phyloP scores from a whole-genome alignment of 164 flowering plant species.

The Vitis vinifera region DNA sequence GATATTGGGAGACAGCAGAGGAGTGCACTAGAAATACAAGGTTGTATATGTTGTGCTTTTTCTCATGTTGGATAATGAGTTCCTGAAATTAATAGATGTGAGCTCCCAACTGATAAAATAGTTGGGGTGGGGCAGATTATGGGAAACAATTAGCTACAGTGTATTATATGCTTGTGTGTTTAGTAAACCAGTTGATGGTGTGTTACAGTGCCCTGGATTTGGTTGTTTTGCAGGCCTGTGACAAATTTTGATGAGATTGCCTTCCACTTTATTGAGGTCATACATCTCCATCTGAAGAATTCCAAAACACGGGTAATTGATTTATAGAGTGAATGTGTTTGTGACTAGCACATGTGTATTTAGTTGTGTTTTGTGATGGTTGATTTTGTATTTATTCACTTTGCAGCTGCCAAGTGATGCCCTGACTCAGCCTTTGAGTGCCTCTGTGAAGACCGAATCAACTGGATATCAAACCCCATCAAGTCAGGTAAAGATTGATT shows the following conservation, averaged over 20 bases:
- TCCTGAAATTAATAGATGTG: too few species aligned
- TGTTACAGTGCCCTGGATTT: background rate
- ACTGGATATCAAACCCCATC: slow-evolving; percentile 31
- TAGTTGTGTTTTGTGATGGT: slow-evolving; percentile 3
- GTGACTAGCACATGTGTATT: background rate
- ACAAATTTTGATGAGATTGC: slow-evolving; percentile 58
- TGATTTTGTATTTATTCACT: background rate
- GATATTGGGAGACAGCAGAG: too few species aligned
- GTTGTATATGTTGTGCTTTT: too few species aligned
- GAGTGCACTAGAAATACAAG: too few species aligned
- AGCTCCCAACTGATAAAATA: too few species aligned
- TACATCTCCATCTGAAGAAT: slow-evolving; percentile 45
- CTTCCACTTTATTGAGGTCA: slow-evolving; percentile 56
- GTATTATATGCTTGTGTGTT: too few species aligned
- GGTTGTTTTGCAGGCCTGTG: slow-evolving; percentile 50
- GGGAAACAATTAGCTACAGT: too few species aligned
- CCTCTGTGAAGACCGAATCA: slow-evolving; percentile 26
- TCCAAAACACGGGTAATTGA: slow-evolving; percentile 42
- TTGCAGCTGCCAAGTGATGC: slow-evolving; percentile 34
- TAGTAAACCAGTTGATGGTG: background rate
- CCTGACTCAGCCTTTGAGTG: slow-evolving; percentile 23
- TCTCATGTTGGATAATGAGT: too few species aligned
- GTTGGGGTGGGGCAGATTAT: too few species aligned
- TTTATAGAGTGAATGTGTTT: background rate
- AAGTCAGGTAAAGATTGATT: slow-evolving; percentile 25